Percentiles rank a stretch among this genome's conserved stretches.
Evolutionary conservation across 129 eudicot genomes (phyloP).

Genomic region (Kitagawia praeruptora): DNA sequence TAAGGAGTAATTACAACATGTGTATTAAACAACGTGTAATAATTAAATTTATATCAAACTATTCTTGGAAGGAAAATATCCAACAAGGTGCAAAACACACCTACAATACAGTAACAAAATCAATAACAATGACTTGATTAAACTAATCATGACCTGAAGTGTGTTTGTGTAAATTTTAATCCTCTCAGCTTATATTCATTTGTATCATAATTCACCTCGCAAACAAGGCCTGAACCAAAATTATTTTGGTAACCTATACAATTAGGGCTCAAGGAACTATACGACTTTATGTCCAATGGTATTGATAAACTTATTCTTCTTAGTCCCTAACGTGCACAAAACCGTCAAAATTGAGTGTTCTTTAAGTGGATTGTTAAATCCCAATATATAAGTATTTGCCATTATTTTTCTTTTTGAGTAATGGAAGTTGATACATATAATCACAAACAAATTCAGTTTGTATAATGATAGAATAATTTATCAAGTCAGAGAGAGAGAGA

Average conservation of each 20-base stretch:
- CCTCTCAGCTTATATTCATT: background rate
- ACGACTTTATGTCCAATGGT: background rate
- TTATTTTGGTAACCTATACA: background rate
- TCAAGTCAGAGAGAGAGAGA: background rate
- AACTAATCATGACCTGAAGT: background rate
- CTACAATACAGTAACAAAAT: background rate
- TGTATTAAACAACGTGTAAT: background rate
- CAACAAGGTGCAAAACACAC: background rate
- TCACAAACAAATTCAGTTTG: background rate
- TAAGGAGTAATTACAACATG: background rate
- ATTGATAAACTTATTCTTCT: background rate
- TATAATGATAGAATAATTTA: background rate
- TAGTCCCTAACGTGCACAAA: background rate
- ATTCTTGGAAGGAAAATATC: background rate
- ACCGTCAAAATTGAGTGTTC: background rate
- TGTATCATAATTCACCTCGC: background rate
- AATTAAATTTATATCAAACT: background rate
- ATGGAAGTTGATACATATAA: background rate
- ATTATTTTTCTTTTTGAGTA: background rate
- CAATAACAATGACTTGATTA: background rate
- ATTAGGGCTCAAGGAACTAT: background rate
- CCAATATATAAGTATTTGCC: background rate
- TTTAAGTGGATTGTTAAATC: background rate
- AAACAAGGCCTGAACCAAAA: background rate
- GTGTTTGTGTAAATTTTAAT: background rate